These are phyloP conservation scores for Eremomyces bilateralis DNA, from an alignment of 495 filamentous ascomycete genomes.

Conservation along the genomic window DNA sequence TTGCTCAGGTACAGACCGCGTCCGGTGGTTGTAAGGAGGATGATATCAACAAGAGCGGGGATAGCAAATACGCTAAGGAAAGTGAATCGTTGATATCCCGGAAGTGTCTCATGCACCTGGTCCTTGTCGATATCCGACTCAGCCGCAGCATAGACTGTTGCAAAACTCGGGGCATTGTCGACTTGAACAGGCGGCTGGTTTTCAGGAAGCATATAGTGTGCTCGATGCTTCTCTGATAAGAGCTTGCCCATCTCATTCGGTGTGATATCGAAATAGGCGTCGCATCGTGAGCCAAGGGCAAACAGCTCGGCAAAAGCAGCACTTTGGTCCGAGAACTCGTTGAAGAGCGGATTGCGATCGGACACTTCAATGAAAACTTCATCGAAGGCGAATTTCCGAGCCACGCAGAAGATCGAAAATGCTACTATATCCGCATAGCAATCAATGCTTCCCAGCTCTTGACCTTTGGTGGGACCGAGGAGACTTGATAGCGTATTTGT, in stretches of 20 bases:
- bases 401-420: constrained; percentile 32
- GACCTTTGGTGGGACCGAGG: constrained; percentile 12
- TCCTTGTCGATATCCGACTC: constrained; percentile 34
- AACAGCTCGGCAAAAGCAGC: constrained; percentile 39
- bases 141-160: constrained; percentile 30
- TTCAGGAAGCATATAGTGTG: constrained; percentile 21
- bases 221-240: constrained; percentile 29
- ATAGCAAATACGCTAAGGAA: constrained; percentile 39
- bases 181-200: constrained; percentile 30
- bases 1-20: constrained; percentile 35
- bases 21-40: constrained; percentile 32
- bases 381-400: constrained; percentile 31
- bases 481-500: constrained; percentile 16
- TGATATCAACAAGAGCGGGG: constrained; percentile 36
- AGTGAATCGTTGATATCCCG: constrained; percentile 29
- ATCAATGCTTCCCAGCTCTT: constrained; percentile 22
- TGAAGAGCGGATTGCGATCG: constrained; percentile 36
- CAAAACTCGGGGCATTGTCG: constrained; percentile 27
- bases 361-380: constrained; percentile 38
- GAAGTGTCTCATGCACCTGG: constrained; percentile 23
- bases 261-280: constrained; percentile 34
- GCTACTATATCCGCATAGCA: constrained; percentile 28
- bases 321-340: constrained; percentile 33
- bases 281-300: constrained; percentile 36
- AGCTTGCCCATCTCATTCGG: constrained; percentile 33